Evolutionary conservation across 2,329 filamentous ascomycete species (phyloP), one percentile per base, ranked within the genome.

Genomic region (Clonostachys rhizophaga): DNA sequence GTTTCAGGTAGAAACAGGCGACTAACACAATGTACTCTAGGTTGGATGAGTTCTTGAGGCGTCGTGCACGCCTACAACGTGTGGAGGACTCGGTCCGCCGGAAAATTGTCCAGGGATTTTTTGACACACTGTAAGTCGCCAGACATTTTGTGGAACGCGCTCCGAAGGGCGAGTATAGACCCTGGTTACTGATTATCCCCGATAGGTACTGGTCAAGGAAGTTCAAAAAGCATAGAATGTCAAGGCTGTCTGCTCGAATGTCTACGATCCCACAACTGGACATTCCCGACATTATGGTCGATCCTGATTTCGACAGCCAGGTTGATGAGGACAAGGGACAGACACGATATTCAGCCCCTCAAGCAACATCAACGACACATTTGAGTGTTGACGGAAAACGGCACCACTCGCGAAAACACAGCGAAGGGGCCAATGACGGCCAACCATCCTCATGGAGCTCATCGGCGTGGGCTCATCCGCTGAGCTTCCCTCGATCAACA

Each of bases 71-170:
- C 46, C 76, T 99, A 43, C 92, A 97, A 64, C 86, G 92, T 51
- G 92, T 99, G 2, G 90, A 99, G 58, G 92, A 99, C 66, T 90
- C 94, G 55, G 90, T 97, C 40, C 87, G 90, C 49, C 84, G 95
- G 49, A 88, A 92, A 52, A 84, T 91, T 30, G 94, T 99, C 10
- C 80, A 94, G 40, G 91, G 91, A 39, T 99, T 99, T 71, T 97
- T 99, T 66, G 89, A 97, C 63, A 97, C 91, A 13, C 68, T 94
- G 70, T 91, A 70, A 68, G 79, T 69, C 14, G 18, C 35, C 40
- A 8, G 5, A 20, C 24, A 30, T 30, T 10, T 30, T 30, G 4
- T 30, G 24, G 10, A 30, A 30, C 8, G 24, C 24, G 24, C 24
- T 30, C 24, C 8, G 24, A 30, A 30, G 24, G 8, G 24, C 24